These are phyloP conservation scores for Myriosclerotinia duriaeana DNA, from an alignment of 2,329 filamentous ascomycete species.

Conservation along the genomic window DNA sequence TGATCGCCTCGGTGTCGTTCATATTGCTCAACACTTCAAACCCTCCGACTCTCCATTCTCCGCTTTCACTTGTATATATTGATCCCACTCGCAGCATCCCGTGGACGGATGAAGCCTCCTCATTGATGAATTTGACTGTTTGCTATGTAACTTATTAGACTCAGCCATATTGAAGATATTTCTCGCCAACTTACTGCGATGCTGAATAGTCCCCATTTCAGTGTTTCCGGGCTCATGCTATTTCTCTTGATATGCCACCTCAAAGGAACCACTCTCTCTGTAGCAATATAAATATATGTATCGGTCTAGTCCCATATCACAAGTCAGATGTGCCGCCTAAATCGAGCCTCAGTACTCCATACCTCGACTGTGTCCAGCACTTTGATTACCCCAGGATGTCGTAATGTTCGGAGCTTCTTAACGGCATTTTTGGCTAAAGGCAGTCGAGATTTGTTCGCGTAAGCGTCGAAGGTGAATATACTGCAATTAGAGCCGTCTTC, in stretches of 20 bases:
- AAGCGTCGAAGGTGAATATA: conserved; percentile 93
- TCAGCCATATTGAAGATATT: not conserved
- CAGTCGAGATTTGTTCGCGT: conserved; percentile 73
- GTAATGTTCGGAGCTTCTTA: conserved; percentile 86
- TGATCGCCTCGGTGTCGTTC: conserved; percentile 91
- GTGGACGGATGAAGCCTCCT: conserved; percentile 88
- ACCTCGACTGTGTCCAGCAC: conserved; percentile 94
- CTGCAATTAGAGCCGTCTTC: conserved; percentile 93
- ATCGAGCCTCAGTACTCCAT: conserved; percentile 34
- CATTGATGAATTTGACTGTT: conserved; percentile 94
- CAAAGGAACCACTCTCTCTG: conserved; percentile 82
- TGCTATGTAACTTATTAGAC: conserved; percentile 51
- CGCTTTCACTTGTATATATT: conserved; percentile 90
- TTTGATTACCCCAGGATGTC: conserved; percentile 92
- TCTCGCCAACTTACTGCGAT: conserved; percentile 62
- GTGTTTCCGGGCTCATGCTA: conserved; percentile 83
- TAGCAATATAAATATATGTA: conserved; percentile 92
- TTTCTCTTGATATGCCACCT: conserved; percentile 88
- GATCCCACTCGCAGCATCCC: conserved; percentile 82
- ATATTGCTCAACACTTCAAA: conserved; percentile 93
- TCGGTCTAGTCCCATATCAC: conserved; percentile 64
- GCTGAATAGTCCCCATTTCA: conserved; percentile 92
- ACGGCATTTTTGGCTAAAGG: conserved; percentile 91
- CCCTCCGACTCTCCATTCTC: conserved; percentile 94
- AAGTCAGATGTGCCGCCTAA: conserved; percentile 29